Evolutionary conservation across 2,329 filamentous ascomycete genomes (phyloP), one percentile per base, ranked within the genome.

Genomic region (Neofusicoccum umdonicola): DNA sequence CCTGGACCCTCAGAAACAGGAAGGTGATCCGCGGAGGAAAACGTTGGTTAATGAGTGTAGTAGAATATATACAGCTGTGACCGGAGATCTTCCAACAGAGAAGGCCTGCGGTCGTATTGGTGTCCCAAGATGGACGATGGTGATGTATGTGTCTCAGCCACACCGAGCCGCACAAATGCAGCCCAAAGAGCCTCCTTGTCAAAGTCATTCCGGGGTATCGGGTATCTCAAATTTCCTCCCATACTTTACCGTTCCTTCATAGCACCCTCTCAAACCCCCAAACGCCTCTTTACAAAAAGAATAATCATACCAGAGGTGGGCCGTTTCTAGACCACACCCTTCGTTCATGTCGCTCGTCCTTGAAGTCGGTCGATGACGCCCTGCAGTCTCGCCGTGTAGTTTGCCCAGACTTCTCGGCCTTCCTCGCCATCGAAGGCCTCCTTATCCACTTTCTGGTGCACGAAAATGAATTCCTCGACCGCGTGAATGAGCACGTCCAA

Each of bases 381-480:
- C 71, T 84, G 80, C 50, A 89, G 75, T 44, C 83, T 81, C 64
- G 78, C 74, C 3, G 85, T 86, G 67, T 88, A 85, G 22, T 80
- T 83, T 62, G 73, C 73, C 75, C 77, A 77, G 3, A 77, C 76
- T 64, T 80, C 77, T 62, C 79, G 77, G 1, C 81, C 77, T 64
- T 84, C 83, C 42, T 80, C 78, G 41, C 80, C 80, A 27, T 81
- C 78, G 15, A 74, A 73, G 62, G 65, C 68, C 22, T 68, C 62
- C 13, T 70, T 68, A 44, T 90, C 88, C 13, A 88, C 85, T 66
- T 82, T 81, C 66, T 83, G 82, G 70, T 90, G 82, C 67, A 88
- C 84, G 44, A 79, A 77, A 35, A 88, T 79, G 68, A 90, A 90
- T 68, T 89, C 86, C 64, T 85, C 82, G 13, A 89, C 84, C 2